phyloP scores from a whole-genome alignment of 1,284 basidiomycete genomes.

The Ustilago xerochloae region DNA sequence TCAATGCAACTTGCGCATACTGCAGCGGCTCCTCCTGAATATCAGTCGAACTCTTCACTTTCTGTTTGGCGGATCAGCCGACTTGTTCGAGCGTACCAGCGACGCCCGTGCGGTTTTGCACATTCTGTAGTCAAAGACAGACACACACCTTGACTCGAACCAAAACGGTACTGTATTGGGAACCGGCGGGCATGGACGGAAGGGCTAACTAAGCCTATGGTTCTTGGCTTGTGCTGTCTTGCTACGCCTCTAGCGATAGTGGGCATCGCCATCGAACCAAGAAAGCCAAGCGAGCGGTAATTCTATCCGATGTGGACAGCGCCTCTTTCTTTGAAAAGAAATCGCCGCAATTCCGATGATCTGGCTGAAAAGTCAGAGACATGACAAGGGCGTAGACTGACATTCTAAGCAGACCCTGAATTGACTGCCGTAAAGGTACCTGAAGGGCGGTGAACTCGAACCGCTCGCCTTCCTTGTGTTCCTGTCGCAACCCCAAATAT shows the following conservation, averaged over 20 bases:
- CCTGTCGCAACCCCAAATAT: too few species aligned
- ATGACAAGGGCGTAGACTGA: too few species aligned
- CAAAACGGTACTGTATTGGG: too few species aligned
- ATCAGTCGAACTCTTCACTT: not conserved
- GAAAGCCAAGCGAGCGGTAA: not conserved
- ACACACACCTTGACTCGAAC: too few species aligned
- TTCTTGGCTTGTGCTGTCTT: not conserved
- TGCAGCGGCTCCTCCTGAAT: conserved; percentile 2
- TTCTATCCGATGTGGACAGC: not conserved
- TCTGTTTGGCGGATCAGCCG: not conserved
- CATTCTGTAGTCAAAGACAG: too few species aligned
- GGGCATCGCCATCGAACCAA: not conserved
- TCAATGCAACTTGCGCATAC: not conserved
- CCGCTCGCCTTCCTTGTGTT: not conserved
- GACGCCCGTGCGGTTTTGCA: too few species aligned
- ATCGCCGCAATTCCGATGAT: conserved; percentile 27
- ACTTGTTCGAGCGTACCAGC: too few species aligned
- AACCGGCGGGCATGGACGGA: too few species aligned
- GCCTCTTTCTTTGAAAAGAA: not conserved
- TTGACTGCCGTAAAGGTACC: not conserved
- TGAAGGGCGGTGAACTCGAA: not conserved
- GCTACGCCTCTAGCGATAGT: not conserved
- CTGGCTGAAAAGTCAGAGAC: not conserved
- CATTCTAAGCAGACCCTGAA: not conserved
- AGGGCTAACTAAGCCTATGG: too few species aligned